Percentiles rank a stretch among this genome's conserved stretches.
Evolutionary conservation across 495 filamentous ascomycete genomes (phyloP).

Genomic region (Lasiosphaeria ovina): DNA sequence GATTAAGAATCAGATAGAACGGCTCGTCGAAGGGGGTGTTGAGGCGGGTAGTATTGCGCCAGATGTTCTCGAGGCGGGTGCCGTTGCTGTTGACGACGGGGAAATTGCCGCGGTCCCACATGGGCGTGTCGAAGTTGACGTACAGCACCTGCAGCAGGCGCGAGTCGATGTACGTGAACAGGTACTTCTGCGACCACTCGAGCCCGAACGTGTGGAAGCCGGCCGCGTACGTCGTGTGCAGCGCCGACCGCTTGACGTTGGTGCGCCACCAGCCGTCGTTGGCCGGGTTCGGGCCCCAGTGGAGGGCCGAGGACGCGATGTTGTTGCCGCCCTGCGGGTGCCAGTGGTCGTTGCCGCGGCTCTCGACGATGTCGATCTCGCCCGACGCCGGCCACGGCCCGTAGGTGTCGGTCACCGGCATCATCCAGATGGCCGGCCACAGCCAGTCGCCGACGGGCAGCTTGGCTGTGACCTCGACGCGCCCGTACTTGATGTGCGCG

Average conservation of each 20-base stretch:
- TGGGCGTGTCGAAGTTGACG: slow-evolving; percentile 66
- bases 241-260: slow-evolving; percentile 69
- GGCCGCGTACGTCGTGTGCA: slow-evolving; percentile 70
- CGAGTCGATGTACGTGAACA: slow-evolving; percentile 83
- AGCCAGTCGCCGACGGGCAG: slow-evolving; percentile 79
- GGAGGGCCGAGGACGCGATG: slow-evolving; percentile 74
- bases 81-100: slow-evolving; percentile 65
- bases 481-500: slow-evolving; percentile 73
- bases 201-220: slow-evolving; percentile 72
- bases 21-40: slow-evolving; percentile 77
- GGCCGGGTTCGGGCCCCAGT: slow-evolving; percentile 68
- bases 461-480: slow-evolving; percentile 74
- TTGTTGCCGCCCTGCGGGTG: slow-evolving; percentile 77
- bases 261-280: slow-evolving; percentile 74
- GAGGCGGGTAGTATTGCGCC: slow-evolving; percentile 59
- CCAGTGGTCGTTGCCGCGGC: slow-evolving; percentile 74
- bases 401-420: slow-evolving; percentile 70
- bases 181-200: slow-evolving; percentile 85
- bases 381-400: slow-evolving; percentile 76
- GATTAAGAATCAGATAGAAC: slow-evolving; percentile 80
- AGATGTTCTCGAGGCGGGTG: slow-evolving; percentile 64
- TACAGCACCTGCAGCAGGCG: slow-evolving; percentile 77
- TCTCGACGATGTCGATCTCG: slow-evolving; percentile 83
- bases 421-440: slow-evolving; percentile 92
- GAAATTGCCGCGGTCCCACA: slow-evolving; percentile 76